Base-by-base conservation (phyloP, 2,329 filamentous ascomycete genomes). In the Ophiostoma sp. region DNA sequence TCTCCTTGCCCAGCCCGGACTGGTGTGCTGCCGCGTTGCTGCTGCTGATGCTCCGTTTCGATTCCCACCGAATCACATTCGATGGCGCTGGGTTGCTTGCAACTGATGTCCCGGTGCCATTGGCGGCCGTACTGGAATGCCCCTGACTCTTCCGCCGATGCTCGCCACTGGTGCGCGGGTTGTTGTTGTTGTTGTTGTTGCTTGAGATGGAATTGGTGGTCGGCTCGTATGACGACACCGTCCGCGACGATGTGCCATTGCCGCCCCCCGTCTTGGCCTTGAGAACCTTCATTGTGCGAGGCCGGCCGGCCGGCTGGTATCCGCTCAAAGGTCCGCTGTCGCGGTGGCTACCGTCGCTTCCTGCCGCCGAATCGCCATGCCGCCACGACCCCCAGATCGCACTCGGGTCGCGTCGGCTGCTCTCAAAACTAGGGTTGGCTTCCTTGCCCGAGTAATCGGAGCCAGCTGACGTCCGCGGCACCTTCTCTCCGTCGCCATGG, bases 231-330 rank as follows among this genome's bases (percentile, higher is more conserved):
- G 84, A 78, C 1, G 83, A 75, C 0, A 84, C 84, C 0, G 83
- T 83, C 71, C 82, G 82, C 1, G 81, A 80, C 13, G 84, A 83
- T 1, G 81, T 85, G 35, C 81, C 65, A 13, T 68, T 64, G 8
- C 72, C 44, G 20, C 17, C 17, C 4, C 44, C 70, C 6, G 89
- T 83, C 77, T 93, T 95, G 1, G 94, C 89, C 76, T 93, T 93
- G 68, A 98, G 83, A 1, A 97, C 90, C 81, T 97, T 98, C 90
- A 98, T 98, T 68, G 88, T 89, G 67, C 90, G 87, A 20, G 84
- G 80, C 23, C 88, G 83, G 76, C 87, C 80, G 73, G 89, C 83
- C 75, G 89, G 89, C 77, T 92, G 90, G 76, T 93, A 92, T 35
- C 89, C 88, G 75, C 87, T 89, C 74, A 86, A 78, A 69, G 84